Evolutionary conservation across 495 filamentous ascomycete species (phyloP), one percentile per base, ranked within the genome.

Genomic region (Podospora pseudocomata): DNA sequence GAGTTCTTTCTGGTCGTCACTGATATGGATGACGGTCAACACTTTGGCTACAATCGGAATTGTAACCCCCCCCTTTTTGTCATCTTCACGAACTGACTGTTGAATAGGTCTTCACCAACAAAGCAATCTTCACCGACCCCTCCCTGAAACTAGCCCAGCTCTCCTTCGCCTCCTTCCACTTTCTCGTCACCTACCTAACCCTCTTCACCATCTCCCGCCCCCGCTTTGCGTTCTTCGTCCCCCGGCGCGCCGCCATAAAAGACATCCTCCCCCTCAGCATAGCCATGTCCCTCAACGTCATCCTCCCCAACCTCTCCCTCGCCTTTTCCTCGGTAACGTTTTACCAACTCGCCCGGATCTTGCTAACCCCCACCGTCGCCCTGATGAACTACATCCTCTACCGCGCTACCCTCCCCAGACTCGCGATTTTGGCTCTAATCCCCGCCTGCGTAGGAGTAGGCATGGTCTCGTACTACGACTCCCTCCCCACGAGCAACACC

Each of bases 71-170:
- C 62, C 7, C 60, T 18, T 53, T 58, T 68, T 30, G 26, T 9
- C 34, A 74, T 66, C 34, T 16, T 63, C 64, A 19, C 20, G 55
- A 27, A 54, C 20, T 23, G 20, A 23, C 20, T 23, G 20, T 23
- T 23, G 20, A 13, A n/a, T 68, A 91, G 90, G 88, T 92, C 63
- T 92, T 92, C 76, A 90, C 87, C 54, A 92, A 92, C 78, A 92
- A 92, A 77, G 84, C 83, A 58, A 90, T 92, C 72, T 91, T 92
- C 78, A 85, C 87, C 26, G 84, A 90, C 67, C 83, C 86, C 23
- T 85, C 83, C 63, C 84, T 92, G 70, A 87, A 86, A 68, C 81
- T 88, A 39, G 85, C 84, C 66, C 90, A 92, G 78, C 81, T 90
- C 32, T 85, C 89, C 53, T 91, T 92, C 72, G 89, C 89, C 20